These are phyloP conservation scores for Glutinoglossum americanum DNA, from an alignment of 495 filamentous ascomycete genomes.

Conservation along the genomic window DNA sequence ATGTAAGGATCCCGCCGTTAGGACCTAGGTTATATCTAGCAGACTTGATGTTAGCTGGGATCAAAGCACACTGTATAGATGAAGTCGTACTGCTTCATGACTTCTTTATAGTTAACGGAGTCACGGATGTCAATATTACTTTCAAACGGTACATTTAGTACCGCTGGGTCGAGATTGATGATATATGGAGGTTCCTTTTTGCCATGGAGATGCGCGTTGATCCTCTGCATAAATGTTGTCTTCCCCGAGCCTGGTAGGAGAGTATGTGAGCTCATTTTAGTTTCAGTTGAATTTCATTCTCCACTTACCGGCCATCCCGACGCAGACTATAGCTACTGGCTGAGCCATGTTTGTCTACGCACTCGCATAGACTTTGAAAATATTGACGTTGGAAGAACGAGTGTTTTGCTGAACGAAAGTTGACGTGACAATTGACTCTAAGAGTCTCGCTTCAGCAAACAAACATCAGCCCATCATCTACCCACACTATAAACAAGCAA, in stretches of 20 bases:
- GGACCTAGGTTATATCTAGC: slow-evolving; percentile 62
- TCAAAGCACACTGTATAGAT: not conserved
- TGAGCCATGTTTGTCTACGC: slow-evolving; percentile 2
- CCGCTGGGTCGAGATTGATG: slow-evolving; percentile 91
- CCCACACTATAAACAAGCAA: not conserved
- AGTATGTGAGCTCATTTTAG: not conserved
- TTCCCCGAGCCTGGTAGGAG: slow-evolving; percentile 57
- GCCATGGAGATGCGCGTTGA: slow-evolving; percentile 72
- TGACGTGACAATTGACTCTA: not conserved
- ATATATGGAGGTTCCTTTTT: slow-evolving; percentile 65
- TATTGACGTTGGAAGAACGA: not conserved
- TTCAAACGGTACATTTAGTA: slow-evolving; percentile 88
- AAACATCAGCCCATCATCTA: not conserved
- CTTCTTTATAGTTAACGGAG: slow-evolving; percentile 96
- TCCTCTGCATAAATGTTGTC: slow-evolving; percentile 96
- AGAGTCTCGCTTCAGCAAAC: not conserved
- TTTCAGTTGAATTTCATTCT: not conserved
- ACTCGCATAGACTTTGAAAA: not conserved
- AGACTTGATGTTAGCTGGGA: not conserved
- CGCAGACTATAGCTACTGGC: slow-evolving; percentile 67
- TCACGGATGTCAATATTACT: slow-evolving; percentile 98
- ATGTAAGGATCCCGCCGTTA: slow-evolving; percentile 95
- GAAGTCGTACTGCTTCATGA: slow-evolving; percentile 64
- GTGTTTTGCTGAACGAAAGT: not conserved
- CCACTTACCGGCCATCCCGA: slow-evolving; percentile 75